Conservation (phyloP, 805 yeast genomes). For the Wickerhamiella australiensis region DNA sequence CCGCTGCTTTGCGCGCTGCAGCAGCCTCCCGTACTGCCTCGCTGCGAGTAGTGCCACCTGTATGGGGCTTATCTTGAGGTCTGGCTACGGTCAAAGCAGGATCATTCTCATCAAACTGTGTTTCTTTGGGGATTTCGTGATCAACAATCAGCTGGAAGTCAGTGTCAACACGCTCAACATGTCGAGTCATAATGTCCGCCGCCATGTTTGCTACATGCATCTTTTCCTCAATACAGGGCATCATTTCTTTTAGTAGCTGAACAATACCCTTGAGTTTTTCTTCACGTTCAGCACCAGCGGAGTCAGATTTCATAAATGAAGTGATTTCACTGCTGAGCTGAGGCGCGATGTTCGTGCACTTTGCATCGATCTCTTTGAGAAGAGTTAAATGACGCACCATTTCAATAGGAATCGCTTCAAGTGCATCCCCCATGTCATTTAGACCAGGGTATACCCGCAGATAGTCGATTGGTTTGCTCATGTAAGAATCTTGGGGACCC, state of each 20-base stretch:
- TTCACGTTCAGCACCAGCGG: constrained; percentile 23
- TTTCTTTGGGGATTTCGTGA: constrained; percentile 68
- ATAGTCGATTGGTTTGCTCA: constrained; percentile 1
- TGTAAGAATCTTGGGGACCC: background rate
- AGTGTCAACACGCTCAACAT: constrained; percentile 60
- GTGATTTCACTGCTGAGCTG: constrained; percentile 44
- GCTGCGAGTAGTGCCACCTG: constrained; percentile 58
- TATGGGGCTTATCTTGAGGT: constrained; percentile 33
- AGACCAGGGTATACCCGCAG: constrained; percentile 53
- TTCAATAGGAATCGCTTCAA: constrained; percentile 81
- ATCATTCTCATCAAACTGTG: constrained; percentile 55
- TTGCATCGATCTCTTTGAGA: constrained; percentile 88
- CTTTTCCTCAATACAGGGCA: constrained; percentile 91
- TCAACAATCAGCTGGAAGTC: constrained; percentile 65
- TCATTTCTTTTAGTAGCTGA: constrained; percentile 44
- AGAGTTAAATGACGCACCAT: constrained; percentile 74
- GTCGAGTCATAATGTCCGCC: constrained; percentile 57
- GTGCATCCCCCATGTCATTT: constrained; percentile 81
- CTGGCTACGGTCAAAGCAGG: constrained; percentile 70
- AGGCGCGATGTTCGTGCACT: constrained; percentile 68
- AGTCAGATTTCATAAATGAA: constrained; percentile 34
- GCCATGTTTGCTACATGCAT: constrained; percentile 95
- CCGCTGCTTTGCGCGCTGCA: constrained; percentile 68
- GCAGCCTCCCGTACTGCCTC: constrained; percentile 86
- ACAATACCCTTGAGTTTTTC: constrained; percentile 31